Conservation (phyloP, 2,329 filamentous ascomycete genomes). For the Sporothrix brunneoviolacea region DNA sequence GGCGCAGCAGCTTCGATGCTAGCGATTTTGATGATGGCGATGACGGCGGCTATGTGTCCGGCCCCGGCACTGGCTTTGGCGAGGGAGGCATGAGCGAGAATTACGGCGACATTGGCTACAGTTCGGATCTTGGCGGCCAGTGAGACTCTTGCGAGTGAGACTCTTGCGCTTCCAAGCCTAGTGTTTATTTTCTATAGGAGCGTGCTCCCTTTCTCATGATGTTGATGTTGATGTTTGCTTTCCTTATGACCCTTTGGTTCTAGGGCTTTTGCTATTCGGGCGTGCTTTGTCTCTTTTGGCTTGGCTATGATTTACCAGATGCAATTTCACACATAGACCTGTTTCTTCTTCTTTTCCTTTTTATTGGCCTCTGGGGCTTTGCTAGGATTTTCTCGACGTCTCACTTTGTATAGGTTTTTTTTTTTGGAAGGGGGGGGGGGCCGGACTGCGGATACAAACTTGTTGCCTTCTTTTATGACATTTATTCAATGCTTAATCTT, state of each 20-base stretch:
- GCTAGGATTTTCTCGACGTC: no score
- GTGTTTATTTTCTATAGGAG: not conserved
- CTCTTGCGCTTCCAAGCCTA: not conserved
- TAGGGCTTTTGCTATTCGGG: no score
- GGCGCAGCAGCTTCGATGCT: conserved; percentile 73
- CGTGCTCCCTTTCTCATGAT: conserved; percentile 6
- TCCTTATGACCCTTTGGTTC: no score
- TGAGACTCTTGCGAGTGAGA: not conserved
- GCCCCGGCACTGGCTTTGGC: conserved; percentile 53
- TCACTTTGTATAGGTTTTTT: no score
- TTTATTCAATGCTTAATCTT: no score
- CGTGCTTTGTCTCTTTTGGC: no score
- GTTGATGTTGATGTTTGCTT: no score
- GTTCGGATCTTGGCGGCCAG: conserved; percentile 42
- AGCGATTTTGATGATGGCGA: conserved; percentile 72
- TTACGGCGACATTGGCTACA: conserved; percentile 48
- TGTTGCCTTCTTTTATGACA: no score
- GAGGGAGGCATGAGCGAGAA: conserved; percentile 50
- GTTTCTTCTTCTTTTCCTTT: not conserved
- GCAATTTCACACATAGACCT: not conserved
- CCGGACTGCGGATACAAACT: no score
- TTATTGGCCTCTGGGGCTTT: not conserved
- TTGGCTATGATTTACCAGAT: no score
- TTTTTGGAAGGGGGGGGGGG: no score
- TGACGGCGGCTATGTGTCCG: conserved; percentile 60